A percentile compares a stretch with the other conserved stretches of the same genome.
Conservation (phyloP, 352 stramenopile species). For the Pythium apleroticum region DNA sequence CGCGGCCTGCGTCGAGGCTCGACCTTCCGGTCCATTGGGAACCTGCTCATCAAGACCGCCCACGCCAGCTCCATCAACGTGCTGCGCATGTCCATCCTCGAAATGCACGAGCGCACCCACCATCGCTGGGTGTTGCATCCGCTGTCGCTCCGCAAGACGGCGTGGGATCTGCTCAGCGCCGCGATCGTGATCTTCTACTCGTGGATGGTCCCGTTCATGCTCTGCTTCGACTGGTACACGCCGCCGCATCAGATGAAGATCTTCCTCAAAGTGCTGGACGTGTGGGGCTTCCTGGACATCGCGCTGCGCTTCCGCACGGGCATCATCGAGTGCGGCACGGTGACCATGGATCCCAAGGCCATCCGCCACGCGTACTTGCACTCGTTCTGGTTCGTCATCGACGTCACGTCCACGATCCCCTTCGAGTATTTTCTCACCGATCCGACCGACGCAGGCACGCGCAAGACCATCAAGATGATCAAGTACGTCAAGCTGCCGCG, state of each 20-base stretch:
- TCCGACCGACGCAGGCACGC: slow-evolving; percentile 38
- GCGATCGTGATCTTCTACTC: slow-evolving; percentile 66
- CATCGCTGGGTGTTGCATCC: slow-evolving; percentile 59
- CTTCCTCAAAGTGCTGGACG: slow-evolving; percentile 51
- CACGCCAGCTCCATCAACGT: slow-evolving; percentile 44
- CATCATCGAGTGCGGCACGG: slow-evolving; percentile 51
- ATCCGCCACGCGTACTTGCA: slow-evolving; percentile 49
- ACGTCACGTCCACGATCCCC: slow-evolving; percentile 53
- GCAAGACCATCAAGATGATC: slow-evolving; percentile 75
- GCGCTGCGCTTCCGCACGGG: slow-evolving; percentile 56
- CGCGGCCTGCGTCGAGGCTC: slow-evolving; percentile 23
- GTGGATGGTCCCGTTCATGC: slow-evolving; percentile 71
- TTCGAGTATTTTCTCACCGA: slow-evolving; percentile 57
- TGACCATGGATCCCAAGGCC: slow-evolving; percentile 53
- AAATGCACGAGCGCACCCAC: slow-evolving; percentile 49
- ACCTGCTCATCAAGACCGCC: slow-evolving; percentile 25
- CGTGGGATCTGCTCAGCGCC: slow-evolving; percentile 62
- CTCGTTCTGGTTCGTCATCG: slow-evolving; percentile 65
- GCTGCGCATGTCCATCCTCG: slow-evolving; percentile 59
- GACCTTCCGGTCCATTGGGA: slow-evolving; percentile 30
- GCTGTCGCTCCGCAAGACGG: slow-evolving; percentile 45
- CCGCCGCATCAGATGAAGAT: slow-evolving; percentile 22
- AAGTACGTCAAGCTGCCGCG: slow-evolving; percentile 71
- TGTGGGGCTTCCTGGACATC: slow-evolving; percentile 52
- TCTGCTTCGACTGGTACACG: slow-evolving; percentile 67